Conservation (phyloP, 345 rosid species). For the Gossypium anomalum region DNA sequence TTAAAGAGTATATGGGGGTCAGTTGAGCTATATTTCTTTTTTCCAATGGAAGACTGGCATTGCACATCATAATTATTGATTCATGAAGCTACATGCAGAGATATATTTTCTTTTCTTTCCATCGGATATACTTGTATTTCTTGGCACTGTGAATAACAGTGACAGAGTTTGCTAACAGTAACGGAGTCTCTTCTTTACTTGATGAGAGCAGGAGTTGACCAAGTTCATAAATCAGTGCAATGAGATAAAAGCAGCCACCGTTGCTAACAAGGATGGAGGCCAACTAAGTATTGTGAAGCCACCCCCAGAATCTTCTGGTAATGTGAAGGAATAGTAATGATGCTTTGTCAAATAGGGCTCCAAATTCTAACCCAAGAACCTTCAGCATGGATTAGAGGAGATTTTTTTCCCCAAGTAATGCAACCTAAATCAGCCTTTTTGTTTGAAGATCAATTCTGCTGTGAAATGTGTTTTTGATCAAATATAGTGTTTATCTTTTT, state of each 20-base stretch:
- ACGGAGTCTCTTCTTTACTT: background rate
- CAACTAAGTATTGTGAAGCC: constrained; percentile 59
- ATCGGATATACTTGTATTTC: too few relatives aligned
- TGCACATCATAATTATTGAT: background rate
- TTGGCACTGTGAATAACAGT: too few relatives aligned
- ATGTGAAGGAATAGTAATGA: constrained; percentile 36
- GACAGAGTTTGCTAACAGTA: too few relatives aligned
- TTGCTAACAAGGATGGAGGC: constrained; percentile 40
- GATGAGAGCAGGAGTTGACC: constrained; percentile 53
- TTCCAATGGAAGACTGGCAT: background rate
- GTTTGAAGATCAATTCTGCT: background rate
- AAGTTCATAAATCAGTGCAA: constrained; percentile 89
- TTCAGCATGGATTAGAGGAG: background rate
- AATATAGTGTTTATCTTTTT: background rate
- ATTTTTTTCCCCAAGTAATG: background rate
- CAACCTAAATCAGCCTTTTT: background rate
- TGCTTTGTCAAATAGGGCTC: background rate
- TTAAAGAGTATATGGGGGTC: background rate
- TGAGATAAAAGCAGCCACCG: constrained; percentile 71
- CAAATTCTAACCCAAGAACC: background rate
- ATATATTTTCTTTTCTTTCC: background rate
- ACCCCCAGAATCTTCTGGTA: constrained; percentile 26
- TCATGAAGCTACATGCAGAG: background rate
- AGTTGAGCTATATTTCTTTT: background rate
- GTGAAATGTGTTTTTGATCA: background rate